A percentile compares a stretch with the other conserved stretches of the same genome.
These are phyloP conservation scores for Zygosaccharomyces rouxii DNA, from an alignment of 805 yeast genomes.

Conservation along the genomic window DNA sequence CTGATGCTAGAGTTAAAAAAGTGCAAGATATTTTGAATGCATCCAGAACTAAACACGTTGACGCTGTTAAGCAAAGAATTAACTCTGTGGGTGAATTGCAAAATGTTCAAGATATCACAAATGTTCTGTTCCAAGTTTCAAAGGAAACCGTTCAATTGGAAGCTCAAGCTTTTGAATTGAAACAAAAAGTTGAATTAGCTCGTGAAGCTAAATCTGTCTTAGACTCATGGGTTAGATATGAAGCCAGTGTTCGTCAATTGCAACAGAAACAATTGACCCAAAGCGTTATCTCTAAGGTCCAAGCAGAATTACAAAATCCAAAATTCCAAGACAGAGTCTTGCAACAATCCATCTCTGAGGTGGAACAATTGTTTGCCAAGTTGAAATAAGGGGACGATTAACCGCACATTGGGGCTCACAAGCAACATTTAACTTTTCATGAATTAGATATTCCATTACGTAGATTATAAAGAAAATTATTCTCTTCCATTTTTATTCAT, in stretches of 20 bases:
- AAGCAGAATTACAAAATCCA: constrained; percentile 75
- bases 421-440: constrained; percentile 9
- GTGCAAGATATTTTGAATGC: constrained; percentile 77
- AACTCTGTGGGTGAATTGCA: constrained; percentile 80
- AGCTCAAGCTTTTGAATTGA: constrained; percentile 88
- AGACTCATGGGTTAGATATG: constrained; percentile 99
- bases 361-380: constrained; percentile 74
- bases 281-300: constrained; percentile 82
- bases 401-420: not conserved
- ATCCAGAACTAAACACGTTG: constrained; percentile 85
- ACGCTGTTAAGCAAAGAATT: constrained; percentile 91
- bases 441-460: constrained; percentile 25
- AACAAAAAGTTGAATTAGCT: constrained; percentile 85
- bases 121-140: constrained; percentile 86
- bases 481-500: not conserved
- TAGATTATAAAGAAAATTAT: not conserved
- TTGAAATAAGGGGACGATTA: constrained; percentile 23
- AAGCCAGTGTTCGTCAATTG: constrained; percentile 89
- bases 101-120: constrained; percentile 88
- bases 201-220: constrained; percentile 89
- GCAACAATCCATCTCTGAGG: constrained; percentile 85
- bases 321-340: constrained; percentile 92
- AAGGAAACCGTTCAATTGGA: constrained; percentile 96
- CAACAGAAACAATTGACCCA: constrained; percentile 91
- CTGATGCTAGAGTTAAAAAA: constrained; percentile 76